phyloP scores from a whole-genome alignment of 352 stramenopile genomes.

The Phytophthora sp. region DNA sequence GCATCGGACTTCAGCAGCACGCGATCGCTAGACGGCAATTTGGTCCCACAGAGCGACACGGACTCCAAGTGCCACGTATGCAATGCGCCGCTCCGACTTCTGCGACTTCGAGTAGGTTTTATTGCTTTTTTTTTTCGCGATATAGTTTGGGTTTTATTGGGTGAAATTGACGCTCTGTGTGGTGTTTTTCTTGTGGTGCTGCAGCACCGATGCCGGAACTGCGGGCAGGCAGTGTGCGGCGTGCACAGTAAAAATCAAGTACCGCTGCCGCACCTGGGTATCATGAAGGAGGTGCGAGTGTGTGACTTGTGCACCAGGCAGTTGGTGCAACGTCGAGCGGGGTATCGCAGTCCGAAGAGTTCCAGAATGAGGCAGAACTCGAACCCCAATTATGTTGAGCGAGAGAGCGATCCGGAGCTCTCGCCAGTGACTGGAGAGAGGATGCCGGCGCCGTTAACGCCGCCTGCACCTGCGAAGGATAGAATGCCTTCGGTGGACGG shows the following conservation, averaged over 20 bases:
- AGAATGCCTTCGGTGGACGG: conserved; percentile 9
- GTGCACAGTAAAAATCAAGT: conserved; percentile 85
- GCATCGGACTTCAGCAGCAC: conserved; percentile 22
- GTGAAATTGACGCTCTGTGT: conserved; percentile 13
- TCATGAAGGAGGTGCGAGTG: conserved; percentile 78
- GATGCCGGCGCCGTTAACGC: conserved; percentile 21
- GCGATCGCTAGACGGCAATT: conserved; percentile 24
- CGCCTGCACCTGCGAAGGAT: conserved; percentile 14
- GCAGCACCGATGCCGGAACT: conserved; percentile 75
- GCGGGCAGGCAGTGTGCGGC: conserved; percentile 63
- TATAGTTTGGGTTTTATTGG: conserved; percentile 4
- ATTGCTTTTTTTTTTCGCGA: conserved; percentile 5
- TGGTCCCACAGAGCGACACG: conserved; percentile 16
- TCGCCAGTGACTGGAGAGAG: conserved; percentile 34
- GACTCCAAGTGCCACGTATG: conserved; percentile 76
- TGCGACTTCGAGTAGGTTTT: conserved; percentile 59
- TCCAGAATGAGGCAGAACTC: conserved; percentile 27
- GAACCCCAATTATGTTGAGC: conserved; percentile 21
- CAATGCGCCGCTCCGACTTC: conserved; percentile 56
- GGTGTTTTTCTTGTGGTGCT: conserved; percentile 2
- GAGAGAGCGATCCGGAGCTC: conserved; percentile 43
- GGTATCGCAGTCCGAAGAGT: conserved; percentile 58
- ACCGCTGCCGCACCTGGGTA: conserved; percentile 70
- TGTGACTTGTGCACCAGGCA: conserved; percentile 77
- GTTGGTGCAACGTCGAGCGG: conserved; percentile 69